Conservation (phyloP, 805 yeast genomes). For the Yamadazyma akitaensis region DNA sequence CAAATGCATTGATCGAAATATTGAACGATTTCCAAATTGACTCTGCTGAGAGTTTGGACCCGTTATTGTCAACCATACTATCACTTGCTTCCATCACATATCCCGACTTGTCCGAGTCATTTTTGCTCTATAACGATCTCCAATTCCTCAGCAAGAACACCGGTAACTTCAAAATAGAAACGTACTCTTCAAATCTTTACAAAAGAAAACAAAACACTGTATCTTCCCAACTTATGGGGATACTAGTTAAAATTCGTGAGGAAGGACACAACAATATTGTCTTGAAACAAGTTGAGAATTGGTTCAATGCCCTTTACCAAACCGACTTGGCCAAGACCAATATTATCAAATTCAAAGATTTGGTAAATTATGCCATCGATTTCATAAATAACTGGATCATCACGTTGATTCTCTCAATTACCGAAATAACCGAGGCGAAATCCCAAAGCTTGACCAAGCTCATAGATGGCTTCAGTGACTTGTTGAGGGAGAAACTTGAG, state of each 20-base stretch:
- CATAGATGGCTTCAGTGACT: constrained; percentile 21
- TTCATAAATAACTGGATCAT: constrained; percentile 28
- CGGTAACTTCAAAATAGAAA: constrained; percentile 12
- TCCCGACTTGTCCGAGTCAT: constrained; percentile 30
- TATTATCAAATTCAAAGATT: constrained; percentile 22
- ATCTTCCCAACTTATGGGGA: constrained; percentile 6
- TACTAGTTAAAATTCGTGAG: constrained; percentile 8
- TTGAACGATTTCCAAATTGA: constrained; percentile 21
- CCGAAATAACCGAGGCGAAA: constrained; percentile 35
- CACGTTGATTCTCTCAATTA: constrained; percentile 20
- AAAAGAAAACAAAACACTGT: constrained; percentile 4
- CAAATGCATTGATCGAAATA: constrained; percentile 20
- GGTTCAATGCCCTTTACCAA: constrained; percentile 21
- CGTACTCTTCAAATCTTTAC: constrained; percentile 6
- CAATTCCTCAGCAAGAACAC: constrained; percentile 19
- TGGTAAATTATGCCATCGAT: constrained; percentile 25
- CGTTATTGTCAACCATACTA: constrained; percentile 26
- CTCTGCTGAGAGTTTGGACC: constrained; percentile 15
- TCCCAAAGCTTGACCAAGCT: constrained; percentile 29
- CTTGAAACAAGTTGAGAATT: constrained; percentile 8
- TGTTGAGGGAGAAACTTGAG: constrained; percentile 19
- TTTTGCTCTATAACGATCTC: constrained; percentile 36
- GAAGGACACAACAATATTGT: constrained; percentile 6
- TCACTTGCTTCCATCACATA: constrained; percentile 32
- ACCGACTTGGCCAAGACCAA: constrained; percentile 27